These are phyloP conservation scores for Mucor saturninus DNA, from an alignment of 371 early-diverging fungal genomes.

Conservation along the genomic window DNA sequence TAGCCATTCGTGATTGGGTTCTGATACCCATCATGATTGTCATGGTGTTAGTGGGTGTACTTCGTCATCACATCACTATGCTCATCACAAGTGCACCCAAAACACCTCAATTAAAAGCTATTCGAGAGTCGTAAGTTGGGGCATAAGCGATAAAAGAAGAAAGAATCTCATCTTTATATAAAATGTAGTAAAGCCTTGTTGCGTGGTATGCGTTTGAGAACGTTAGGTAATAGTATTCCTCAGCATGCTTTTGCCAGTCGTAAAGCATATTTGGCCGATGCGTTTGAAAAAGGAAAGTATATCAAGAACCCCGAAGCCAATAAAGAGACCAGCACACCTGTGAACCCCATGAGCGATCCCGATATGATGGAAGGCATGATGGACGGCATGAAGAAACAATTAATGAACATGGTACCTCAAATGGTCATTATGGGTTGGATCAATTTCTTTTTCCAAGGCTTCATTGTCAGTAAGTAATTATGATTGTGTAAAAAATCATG, in stretches of 20 bases:
- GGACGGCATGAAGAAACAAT: slow-evolving; percentile 96
- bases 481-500: background rate
- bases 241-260: slow-evolving; percentile 74
- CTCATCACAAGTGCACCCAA: slow-evolving; percentile 82
- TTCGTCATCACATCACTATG: slow-evolving; percentile 88
- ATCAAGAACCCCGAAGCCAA: slow-evolving; percentile 76
- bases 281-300: slow-evolving; percentile 83
- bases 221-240: slow-evolving; percentile 73
- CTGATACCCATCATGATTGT: slow-evolving; percentile 95
- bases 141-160: too few relatives aligned
- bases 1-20: slow-evolving; percentile 93
- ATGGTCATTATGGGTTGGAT: slow-evolving; percentile 98
- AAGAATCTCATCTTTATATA: background rate
- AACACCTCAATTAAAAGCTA: slow-evolving; percentile 74
- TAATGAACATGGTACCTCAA: slow-evolving; percentile 96
- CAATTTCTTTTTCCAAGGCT: slow-evolving; percentile 97
- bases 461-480: slow-evolving; percentile 81
- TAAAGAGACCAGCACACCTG: slow-evolving; percentile 57
- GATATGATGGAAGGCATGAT: slow-evolving; percentile 95
- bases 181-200: slow-evolving; percentile 68
- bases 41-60: slow-evolving; percentile 94
- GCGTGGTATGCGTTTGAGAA: slow-evolving; percentile 74
- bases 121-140: slow-evolving; percentile 70
- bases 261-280: slow-evolving; percentile 69
- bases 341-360: slow-evolving; percentile 92